Evolutionary conservation across 1,139 yeast species (phyloP).

Genomic region (Lodderomyces metapsilosis): DNA sequence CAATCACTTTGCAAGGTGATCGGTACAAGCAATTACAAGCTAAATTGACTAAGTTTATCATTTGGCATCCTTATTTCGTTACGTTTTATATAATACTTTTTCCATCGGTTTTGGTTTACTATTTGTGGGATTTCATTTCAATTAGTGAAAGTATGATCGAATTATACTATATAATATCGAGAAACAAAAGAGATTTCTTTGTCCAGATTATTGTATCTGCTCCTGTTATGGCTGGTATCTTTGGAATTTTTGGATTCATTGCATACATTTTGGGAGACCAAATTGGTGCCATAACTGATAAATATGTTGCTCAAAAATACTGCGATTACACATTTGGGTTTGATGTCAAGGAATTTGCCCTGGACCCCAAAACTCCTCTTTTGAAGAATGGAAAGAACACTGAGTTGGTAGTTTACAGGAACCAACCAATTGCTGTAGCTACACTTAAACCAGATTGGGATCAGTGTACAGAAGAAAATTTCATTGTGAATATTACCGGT

Average conservation of each 20-base stretch:
- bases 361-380: conserved; percentile 22
- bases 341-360: conserved; percentile 45
- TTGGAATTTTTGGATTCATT: conserved; percentile 27
- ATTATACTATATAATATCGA: conserved; percentile 22
- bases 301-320: conserved; percentile 31
- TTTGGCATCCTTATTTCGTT: conserved; percentile 48
- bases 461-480: conserved; percentile 33
- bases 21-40: conserved; percentile 58
- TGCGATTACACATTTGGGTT: conserved; percentile 51
- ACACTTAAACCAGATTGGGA: conserved; percentile 41
- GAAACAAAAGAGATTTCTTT: conserved; percentile 25
- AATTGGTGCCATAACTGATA: conserved; percentile 43
- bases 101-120: conserved; percentile 19
- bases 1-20: conserved; percentile 63
- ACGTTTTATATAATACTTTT: conserved; percentile 23
- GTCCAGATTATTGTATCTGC: conserved; percentile 25
- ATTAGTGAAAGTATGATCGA: conserved; percentile 38
- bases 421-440: conserved; percentile 64
- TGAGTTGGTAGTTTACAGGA: conserved; percentile 57
- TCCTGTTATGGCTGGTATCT: conserved; percentile 23
- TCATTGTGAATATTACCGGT: conserved; percentile 52
- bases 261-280: conserved; percentile 42
- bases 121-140: conserved; percentile 35
- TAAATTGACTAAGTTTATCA: conserved; percentile 43
- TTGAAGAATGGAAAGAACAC: conserved; percentile 44